These are phyloP conservation scores for Paraurostyla sp. DNA, from an alignment of 73 alveolate species.

Conservation along the genomic window DNA sequence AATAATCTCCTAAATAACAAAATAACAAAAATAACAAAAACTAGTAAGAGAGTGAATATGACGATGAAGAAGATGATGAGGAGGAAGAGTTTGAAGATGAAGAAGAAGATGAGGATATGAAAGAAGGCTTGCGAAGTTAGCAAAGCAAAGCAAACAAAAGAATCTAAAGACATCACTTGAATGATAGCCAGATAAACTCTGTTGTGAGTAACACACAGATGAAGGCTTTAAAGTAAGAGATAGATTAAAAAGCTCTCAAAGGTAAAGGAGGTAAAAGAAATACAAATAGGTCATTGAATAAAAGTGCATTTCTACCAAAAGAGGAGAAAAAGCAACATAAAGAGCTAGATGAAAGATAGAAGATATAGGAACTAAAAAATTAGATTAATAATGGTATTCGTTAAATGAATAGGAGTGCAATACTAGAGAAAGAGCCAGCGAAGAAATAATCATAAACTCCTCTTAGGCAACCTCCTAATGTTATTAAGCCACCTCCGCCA, in stretches of 20 bases:
- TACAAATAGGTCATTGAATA: neutral
- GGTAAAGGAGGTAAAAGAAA: neutral
- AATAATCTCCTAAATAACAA: neutral
- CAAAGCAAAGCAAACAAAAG: constrained; percentile 3
- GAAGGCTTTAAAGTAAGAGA: neutral
- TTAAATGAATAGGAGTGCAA: neutral
- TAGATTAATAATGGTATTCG: neutral
- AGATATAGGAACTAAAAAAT: neutral
- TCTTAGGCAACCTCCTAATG: no score
- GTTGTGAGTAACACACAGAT: constrained; percentile 22
- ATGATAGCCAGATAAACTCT: neutral
- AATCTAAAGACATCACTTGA: neutral
- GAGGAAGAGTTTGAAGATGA: constrained; percentile 29
- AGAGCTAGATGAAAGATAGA: neutral
- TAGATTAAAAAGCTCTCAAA: constrained; percentile 1
- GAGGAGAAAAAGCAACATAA: neutral
- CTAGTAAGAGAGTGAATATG: neutral
- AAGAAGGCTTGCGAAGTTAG: constrained; percentile 20
- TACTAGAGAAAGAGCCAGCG: no score
- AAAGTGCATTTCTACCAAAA: neutral
- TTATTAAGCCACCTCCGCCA: no score
- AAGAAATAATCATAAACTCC: no score
- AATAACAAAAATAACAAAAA: neutral
- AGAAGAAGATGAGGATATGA: constrained; percentile 11
- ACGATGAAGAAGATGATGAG: constrained; percentile 1